These are phyloP conservation scores for Phaseolus coccineus DNA, from an alignment of 331 rosid genomes.

Conservation along the genomic window DNA sequence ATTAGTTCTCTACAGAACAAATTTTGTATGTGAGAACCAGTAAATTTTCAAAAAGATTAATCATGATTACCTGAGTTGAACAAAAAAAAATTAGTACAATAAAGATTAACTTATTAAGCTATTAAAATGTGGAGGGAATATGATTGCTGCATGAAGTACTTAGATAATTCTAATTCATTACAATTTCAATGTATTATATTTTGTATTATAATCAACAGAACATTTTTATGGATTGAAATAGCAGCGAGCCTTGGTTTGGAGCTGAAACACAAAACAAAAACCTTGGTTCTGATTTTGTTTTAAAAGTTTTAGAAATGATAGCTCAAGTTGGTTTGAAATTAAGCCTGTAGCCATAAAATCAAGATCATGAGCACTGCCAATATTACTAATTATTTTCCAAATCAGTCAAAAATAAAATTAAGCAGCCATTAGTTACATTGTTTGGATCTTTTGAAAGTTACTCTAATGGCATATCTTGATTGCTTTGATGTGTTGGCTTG, in stretches of 20 bases:
- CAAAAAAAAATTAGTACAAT: not conserved
- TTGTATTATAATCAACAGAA: constrained; percentile 18
- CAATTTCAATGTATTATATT: not conserved
- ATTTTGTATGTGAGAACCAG: not conserved
- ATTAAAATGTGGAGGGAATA: constrained; percentile 8
- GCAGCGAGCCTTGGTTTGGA: not conserved
- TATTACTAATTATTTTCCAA: constrained; percentile 24
- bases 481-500: not conserved
- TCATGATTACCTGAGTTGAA: not conserved
- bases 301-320: constrained; percentile 9
- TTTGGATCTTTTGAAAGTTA: constrained; percentile 15
- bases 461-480: not conserved
- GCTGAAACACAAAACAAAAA: not conserved
- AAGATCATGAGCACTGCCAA: not conserved
- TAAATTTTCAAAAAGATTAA: constrained; percentile 10
- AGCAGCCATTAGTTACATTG: constrained; percentile 2
- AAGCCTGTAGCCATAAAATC: not conserved
- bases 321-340: constrained; percentile 17
- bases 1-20: not conserved
- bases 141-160: constrained; percentile 29
- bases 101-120: constrained; percentile 7
- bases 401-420: constrained; percentile 14
- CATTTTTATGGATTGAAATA: constrained; percentile 23
- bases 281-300: constrained; percentile 27
- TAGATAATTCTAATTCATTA: not conserved